phyloP scores from a whole-genome alignment of 306 rosid species.

The Quillaja saponaria region DNA sequence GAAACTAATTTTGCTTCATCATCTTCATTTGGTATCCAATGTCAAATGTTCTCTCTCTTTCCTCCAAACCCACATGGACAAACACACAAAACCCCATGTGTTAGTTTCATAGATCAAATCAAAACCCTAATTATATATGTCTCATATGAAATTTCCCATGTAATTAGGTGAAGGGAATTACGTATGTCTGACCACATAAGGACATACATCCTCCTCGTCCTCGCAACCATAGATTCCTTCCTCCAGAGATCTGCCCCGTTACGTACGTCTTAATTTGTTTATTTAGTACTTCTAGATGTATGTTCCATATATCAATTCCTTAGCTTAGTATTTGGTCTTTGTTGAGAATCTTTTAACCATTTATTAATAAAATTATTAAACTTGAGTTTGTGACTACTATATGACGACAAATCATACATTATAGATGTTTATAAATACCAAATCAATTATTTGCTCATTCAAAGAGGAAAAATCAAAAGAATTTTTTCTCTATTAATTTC shows the following conservation, averaged over 20 bases:
- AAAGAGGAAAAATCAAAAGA: too few relatives aligned
- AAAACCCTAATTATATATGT: constrained; percentile 31
- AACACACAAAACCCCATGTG: constrained; percentile 44
- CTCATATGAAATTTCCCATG: constrained; percentile 29
- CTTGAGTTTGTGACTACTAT: too few relatives aligned
- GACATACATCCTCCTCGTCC: constrained; percentile 42
- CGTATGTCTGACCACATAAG: constrained; percentile 41
- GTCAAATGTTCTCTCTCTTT: constrained; percentile 29
- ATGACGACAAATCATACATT: too few relatives aligned
- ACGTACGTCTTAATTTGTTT: too few relatives aligned
- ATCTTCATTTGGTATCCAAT: constrained; percentile 56
- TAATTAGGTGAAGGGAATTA: neutral
- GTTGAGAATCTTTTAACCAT: too few relatives aligned
- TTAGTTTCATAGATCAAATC: constrained; percentile 26
- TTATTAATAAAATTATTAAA: too few relatives aligned
- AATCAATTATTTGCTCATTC: too few relatives aligned
- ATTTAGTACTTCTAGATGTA: too few relatives aligned
- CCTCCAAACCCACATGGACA: constrained; percentile 34
- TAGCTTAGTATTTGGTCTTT: too few relatives aligned
- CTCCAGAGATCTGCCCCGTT: constrained; percentile 13
- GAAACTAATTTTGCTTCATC: constrained; percentile 42
- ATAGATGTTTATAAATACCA: too few relatives aligned
- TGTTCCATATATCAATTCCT: too few relatives aligned
- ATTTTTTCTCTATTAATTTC: too few relatives aligned
- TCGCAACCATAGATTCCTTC: constrained; percentile 24